Evolutionary conservation across 2,329 filamentous ascomycete species (phyloP).

Genomic region (Arachnomyces sp.): DNA sequence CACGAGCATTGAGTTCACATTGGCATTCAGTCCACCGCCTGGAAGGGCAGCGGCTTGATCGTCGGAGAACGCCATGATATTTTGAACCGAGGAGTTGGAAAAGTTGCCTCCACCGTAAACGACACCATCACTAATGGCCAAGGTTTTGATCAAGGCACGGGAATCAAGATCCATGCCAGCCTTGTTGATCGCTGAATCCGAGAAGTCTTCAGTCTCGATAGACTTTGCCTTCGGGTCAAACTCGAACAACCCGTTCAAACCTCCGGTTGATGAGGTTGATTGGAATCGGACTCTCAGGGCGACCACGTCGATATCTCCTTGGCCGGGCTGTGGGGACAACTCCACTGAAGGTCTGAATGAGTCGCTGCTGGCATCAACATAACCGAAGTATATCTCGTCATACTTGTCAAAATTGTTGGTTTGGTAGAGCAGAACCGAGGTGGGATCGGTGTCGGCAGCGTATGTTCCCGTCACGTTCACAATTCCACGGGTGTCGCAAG

Average conservation of each 20-base stretch:
- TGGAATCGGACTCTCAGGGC: slow-evolving; percentile 79
- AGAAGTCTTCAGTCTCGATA: slow-evolving; percentile 53
- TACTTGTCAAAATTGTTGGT: slow-evolving; percentile 97
- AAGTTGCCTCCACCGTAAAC: slow-evolving; percentile 83
- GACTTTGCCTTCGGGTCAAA: slow-evolving; percentile 60
- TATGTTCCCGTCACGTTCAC: slow-evolving; percentile 73
- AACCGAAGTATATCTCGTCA: slow-evolving; percentile 80
- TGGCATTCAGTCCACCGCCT: slow-evolving; percentile 68
- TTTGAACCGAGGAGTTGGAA: slow-evolving; percentile 56
- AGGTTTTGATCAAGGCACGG: slow-evolving; percentile 59
- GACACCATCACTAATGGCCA: slow-evolving; percentile 56
- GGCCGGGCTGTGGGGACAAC: slow-evolving; percentile 56
- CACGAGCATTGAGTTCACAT: slow-evolving; percentile 63
- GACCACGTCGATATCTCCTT: slow-evolving; percentile 65
- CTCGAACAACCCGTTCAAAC: slow-evolving; percentile 84
- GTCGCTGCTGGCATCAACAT: slow-evolving; percentile 64
- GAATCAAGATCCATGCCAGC: slow-evolving; percentile 62
- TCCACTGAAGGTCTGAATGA: slow-evolving; percentile 76
- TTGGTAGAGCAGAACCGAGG: slow-evolving; percentile 64
- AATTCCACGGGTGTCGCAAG: slow-evolving; percentile 66
- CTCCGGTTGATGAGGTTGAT: slow-evolving; percentile 54
- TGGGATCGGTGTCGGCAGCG: slow-evolving; percentile 42
- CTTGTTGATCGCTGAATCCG: slow-evolving; percentile 64
- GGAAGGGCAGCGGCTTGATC: slow-evolving; percentile 54
- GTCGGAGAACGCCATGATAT: slow-evolving; percentile 67